Evolutionary conservation across 2,329 filamentous ascomycete species (phyloP), one percentile per base, ranked within the genome.

Genomic region (Talaromyces funiculosus): DNA sequence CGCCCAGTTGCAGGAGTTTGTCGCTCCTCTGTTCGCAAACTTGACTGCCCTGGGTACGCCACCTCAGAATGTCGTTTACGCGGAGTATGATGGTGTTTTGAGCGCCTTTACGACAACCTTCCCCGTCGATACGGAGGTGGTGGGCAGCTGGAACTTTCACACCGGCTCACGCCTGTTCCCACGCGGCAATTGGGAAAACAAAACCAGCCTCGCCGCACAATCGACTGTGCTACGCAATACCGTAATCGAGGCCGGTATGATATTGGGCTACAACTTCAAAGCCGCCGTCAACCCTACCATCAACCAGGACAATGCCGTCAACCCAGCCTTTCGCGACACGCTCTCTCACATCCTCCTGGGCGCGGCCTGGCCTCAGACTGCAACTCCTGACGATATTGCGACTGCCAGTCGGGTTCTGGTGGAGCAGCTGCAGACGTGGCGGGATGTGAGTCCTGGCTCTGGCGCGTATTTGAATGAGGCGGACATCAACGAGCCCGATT

Each of bases 381-480:
- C 74, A 0, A 71, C 75, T 0, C 71, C 71, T 67, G 62, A 64
- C 20, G 61, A 75, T 3, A 76, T 76, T 71, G 29, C 75, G 5
- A 71, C 64, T 1, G 69, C 71, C 20, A 74, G 77, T 61, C 47
- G 67, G 22, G 64, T 67, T 56, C 76, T 79, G 62, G 79, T 75
- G 2, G 61, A 76, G 35, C 57, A 35, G 20, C 18, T 59, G 26
- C 45, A 53, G 35, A 59, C 35, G 45, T 42, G 47, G 57, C 33
- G 45, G 4, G 57, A 59, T n/a, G 45, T 42, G 16, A 49, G 8
- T 20, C 57, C 35, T 3, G 26, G 47, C 31, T 70, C 70, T 12
- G 74, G 75, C 1, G 68, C 68, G 4, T 80, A 81, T 64, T 61
- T 77, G 59, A 80, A 78, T 59, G 78, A 80, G 63, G 75, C 67